These are phyloP conservation scores for Talaromyces nanjingensis DNA, from an alignment of 495 filamentous ascomycete species.

Conservation along the genomic window DNA sequence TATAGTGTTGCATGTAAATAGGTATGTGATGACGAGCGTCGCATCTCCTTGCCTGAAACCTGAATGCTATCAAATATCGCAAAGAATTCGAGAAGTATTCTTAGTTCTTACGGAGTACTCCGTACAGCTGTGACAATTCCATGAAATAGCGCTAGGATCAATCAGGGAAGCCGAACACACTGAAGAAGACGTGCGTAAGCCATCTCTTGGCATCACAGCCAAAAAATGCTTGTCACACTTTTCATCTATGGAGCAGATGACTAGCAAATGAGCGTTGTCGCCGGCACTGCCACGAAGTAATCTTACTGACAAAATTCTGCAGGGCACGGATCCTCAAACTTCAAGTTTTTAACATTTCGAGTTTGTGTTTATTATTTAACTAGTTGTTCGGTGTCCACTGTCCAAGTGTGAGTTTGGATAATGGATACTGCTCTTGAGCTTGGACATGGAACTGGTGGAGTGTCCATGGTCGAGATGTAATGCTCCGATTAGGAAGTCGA, in stretches of 20 bases:
- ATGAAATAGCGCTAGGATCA: not conserved
- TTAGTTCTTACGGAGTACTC: not conserved
- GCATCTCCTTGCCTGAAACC: not conserved
- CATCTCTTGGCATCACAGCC: not conserved
- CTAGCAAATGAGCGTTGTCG: not conserved
- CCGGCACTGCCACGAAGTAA: not conserved
- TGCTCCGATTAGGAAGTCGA: not conserved
- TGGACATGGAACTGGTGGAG: not conserved
- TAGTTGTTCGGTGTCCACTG: not conserved
- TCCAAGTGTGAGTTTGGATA: not conserved
- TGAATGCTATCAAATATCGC: not conserved
- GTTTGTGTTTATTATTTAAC: not conserved
- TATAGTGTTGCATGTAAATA: not conserved
- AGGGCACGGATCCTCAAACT: not conserved
- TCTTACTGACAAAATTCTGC: not conserved
- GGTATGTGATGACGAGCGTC: constrained; percentile 1
- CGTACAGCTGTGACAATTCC: not conserved
- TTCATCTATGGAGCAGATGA: not conserved
- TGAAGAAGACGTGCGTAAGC: not conserved
- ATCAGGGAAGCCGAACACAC: not conserved
- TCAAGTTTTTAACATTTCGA: not conserved
- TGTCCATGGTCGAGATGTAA: not conserved
- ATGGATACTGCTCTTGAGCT: not conserved
- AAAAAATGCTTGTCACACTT: not conserved
- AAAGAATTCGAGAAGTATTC: not conserved